Base-by-base conservation (phyloP, 441 rosid species). In the Pelargonium fulgidum region DNA sequence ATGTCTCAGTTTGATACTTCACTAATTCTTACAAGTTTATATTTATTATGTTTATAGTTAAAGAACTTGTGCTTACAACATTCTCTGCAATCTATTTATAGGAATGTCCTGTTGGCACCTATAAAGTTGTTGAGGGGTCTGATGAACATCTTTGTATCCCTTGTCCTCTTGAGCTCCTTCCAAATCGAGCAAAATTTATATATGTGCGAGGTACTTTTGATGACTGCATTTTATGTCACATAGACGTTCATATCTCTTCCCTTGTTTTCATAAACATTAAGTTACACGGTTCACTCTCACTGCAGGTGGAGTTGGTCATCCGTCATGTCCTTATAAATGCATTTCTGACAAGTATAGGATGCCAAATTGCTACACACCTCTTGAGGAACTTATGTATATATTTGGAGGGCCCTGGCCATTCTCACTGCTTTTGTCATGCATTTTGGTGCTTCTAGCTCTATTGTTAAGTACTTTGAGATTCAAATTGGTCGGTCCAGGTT, bases 101-200 rank as follows among this genome's bases (percentile, higher is more conserved):
- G 99, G 99, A 94, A 85, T 94, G 98, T 80, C 99, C 97, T 68
- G 72, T 90, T 79, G 99, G 99, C 69, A 94, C 98, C 70, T 94
- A 83, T 78, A 94, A 94, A 86, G 83, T 83, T 76, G 79, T 76
- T 50, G 94, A 83, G 70, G 99, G 99, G 59, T 94, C 99, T 73
- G 89, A 89, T 81, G 87, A 76, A 83, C 74, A 71, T 75, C 94
- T 92, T 61, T 94, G 99, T 75, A 85, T 69, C 67, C 89, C 94
- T 80, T 92, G 99, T 81, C 82, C 93, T 16, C 82, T 86, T 39
- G 92, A 90, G 69, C 81, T 71, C 73, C 97, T 92, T 72, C 99
- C 99, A 72, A 80, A 68, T 65, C 93, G 97, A 75, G 97, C 97
- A 42, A 81, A 81, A 75, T 94, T 84, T 75, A 82, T 89, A 24